Evolutionary conservation across 2,329 filamentous ascomycete species (phyloP), one percentile per base, ranked within the genome.

Genomic region (Polychaeton citri): DNA sequence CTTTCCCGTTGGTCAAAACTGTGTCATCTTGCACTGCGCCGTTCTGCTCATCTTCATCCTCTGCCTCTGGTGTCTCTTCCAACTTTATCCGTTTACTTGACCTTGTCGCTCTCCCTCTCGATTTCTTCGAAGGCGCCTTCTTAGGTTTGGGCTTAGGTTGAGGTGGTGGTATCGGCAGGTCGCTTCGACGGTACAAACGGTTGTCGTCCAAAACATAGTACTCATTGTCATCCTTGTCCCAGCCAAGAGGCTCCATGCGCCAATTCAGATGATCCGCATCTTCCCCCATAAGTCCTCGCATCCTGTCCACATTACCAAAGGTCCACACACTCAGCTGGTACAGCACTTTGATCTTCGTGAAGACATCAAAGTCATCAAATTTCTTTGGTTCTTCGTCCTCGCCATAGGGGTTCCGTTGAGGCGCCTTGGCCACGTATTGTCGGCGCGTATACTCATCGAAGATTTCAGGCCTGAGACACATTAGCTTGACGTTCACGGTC

Each of bases 201-300:
- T 95, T 92, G 55, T 98, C 90, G 49, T 96, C 88, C 3, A 98
- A 71, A 3, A 96, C 79, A 52, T 81, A 93, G 54, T 96, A 93
- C 21, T 77, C 78, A 24, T 85, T 79, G 44, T 93, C 87, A 32
- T 94, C 70, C 16, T 76, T 71, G 57, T 98, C 90, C 76, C 85
- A 96, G 7, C 90, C 90, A 43, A 81, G 78, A 0, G 82, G 80
- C 51, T 88, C 82, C 46, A 90, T 85, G 44, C 66, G 66, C 68
- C 69, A 44, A 31, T 30, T 37, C 10, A 48, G 36, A 30, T 42
- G 36, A 13, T 61, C 70, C 38, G 93, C 86, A 46, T 80, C 76
- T 53, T 90, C 83, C 6, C 79, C 75, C 75, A 95, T 86, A 58
- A 76, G 80, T 43, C 90, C 84, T 33, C 90, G 74, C 44, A 98